Evolutionary conservation across 352 stramenopile species (phyloP).

Genomic region (Phytophthora macrochlamydospora): DNA sequence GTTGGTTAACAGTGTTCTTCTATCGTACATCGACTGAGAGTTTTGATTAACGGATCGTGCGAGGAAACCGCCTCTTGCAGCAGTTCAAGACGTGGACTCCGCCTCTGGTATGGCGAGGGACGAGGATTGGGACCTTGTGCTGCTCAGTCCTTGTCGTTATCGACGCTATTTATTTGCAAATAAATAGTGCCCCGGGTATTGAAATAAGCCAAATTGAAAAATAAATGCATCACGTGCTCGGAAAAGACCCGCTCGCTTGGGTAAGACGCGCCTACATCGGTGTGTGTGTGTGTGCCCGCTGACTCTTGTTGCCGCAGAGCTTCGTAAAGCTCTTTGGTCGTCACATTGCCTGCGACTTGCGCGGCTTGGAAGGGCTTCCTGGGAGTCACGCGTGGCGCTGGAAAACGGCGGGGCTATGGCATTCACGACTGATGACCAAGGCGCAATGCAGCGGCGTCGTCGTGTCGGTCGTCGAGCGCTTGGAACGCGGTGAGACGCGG

Average conservation of each 20-base stretch:
- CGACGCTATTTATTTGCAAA: too few relatives aligned
- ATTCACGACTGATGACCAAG: constrained; percentile 62
- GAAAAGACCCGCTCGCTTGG: too few relatives aligned
- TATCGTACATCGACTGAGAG: constrained; percentile 3
- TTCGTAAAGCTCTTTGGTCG: constrained; percentile 67
- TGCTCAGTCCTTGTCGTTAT: not conserved
- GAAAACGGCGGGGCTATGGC: constrained; percentile 20
- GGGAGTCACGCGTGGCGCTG: constrained; percentile 64
- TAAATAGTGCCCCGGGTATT: too few relatives aligned
- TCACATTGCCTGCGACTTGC: constrained; percentile 48
- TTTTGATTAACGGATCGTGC: constrained; percentile 3
- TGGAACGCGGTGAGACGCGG: constrained; percentile 51
- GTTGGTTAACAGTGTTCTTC: not conserved
- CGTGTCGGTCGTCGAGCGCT: constrained; percentile 57
- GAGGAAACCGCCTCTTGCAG: not conserved
- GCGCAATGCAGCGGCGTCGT: constrained; percentile 66
- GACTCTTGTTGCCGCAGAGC: constrained; percentile 33
- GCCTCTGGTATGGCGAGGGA: not conserved
- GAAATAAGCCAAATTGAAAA: too few relatives aligned
- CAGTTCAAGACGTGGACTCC: constrained; percentile 1
- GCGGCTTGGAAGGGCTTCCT: constrained; percentile 53
- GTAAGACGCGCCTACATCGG: too few relatives aligned
- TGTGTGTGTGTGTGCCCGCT: too few relatives aligned
- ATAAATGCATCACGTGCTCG: too few relatives aligned
- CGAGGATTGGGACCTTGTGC: constrained; percentile 1